Evolutionary conservation across 192 early-diverging fungal species (phyloP), one percentile per base, ranked within the genome.

Genomic region (Lobulomyces angularis): DNA sequence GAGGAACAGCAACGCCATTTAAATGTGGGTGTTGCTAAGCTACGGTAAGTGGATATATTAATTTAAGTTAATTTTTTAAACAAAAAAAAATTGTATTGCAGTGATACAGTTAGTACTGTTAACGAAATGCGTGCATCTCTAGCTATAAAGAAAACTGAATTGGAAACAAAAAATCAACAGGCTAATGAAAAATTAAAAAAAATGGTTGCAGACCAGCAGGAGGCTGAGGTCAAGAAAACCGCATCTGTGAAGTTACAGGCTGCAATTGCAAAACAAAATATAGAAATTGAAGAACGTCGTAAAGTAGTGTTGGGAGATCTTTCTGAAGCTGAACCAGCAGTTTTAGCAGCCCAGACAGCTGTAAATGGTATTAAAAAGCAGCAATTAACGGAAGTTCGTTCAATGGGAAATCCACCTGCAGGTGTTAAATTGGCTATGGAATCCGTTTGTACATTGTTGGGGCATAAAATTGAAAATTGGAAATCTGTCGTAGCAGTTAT

Each of bases 1-100:
- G 93, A 99, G 64, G 93, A 97, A 47, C 90, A 91, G 59, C 97
- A 99, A 58, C 82, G 90, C 18, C 97, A 99, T 46, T 74, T 99
- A 43, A 92, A 92, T 47, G 83, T 93, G 47, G 97, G 97, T 35
- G 62, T 99, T 46, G 97, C 93, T 49, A 90, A 90, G 59, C 77
- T 99, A 46, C 74, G 80, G n/a, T n/a, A n/a, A n/a, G n/a, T n/a
- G n/a, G n/a, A n/a, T n/a, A n/a, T n/a, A n/a, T n/a, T n/a, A n/a
- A n/a, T n/a, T n/a, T n/a, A n/a, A n/a, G n/a, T n/a, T n/a, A n/a
- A n/a, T n/a, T n/a, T n/a, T n/a, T n/a, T n/a, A n/a, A n/a, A n/a
- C n/a, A n/a, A n/a, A n/a, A n/a, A n/a, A n/a, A n/a, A n/a, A n/a
- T n/a, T n/a, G n/a, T n/a, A n/a, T n/a, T n/a, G n/a, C n/a, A n/a